These are phyloP conservation scores for Pelargonium citronellum DNA, from an alignment of 441 rosid genomes.

Conservation along the genomic window DNA sequence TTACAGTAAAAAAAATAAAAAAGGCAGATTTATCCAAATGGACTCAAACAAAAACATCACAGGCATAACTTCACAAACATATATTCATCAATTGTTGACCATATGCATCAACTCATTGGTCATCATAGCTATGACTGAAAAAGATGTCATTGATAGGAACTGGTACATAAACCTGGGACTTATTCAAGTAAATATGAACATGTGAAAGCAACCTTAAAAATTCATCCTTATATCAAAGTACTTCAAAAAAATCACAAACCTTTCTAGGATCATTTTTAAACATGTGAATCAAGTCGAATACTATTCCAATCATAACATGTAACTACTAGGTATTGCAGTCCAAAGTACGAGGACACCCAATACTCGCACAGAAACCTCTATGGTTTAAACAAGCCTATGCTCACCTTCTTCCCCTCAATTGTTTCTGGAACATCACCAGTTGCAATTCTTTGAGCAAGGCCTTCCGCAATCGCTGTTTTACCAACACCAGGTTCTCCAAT, in stretches of 20 bases:
- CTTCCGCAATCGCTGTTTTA: conserved; percentile 98
- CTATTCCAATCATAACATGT: not conserved
- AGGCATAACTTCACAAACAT: no score
- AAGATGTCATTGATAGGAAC: no score
- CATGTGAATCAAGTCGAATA: not conserved
- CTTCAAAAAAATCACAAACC: not conserved
- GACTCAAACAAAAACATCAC: no score
- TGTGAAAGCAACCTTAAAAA: not conserved
- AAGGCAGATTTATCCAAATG: no score
- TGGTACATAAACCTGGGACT: no score
- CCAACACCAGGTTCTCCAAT: conserved; percentile 99
- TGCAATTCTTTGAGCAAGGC: conserved; percentile 84
- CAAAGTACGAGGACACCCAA: not conserved
- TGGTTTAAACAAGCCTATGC: not conserved
- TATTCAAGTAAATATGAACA: not conserved
- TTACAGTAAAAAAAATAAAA: not conserved
- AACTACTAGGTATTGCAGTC: not conserved
- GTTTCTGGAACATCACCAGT: conserved; percentile 84
- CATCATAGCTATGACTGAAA: no score
- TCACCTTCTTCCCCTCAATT: conserved; percentile 80
- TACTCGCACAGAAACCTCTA: no score
- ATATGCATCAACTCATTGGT: not conserved
- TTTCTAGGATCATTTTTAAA: not conserved
- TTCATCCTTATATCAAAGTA: not conserved
- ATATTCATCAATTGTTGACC: not conserved